Conservation (phyloP, 371 early-diverging fungal species). For the Mucor saturninus region DNA sequence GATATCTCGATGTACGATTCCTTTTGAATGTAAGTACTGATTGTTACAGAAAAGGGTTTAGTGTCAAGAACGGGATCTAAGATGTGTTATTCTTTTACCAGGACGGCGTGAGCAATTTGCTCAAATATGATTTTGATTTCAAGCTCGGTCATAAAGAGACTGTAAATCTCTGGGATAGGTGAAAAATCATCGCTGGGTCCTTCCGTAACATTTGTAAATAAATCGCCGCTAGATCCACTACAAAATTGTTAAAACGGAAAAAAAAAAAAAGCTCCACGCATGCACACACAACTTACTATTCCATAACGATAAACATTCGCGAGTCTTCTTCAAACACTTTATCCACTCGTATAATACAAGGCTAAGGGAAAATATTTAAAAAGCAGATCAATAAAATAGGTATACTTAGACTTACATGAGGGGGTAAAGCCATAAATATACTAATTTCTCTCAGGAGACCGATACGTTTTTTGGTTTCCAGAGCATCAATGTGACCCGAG, state of each 20-base stretch:
- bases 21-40: conserved; percentile 65
- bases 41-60: not conserved
- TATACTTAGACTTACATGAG: conserved; percentile 21
- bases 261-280: not conserved
- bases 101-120: conserved; percentile 33
- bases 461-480: not conserved
- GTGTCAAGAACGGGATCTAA: not conserved
- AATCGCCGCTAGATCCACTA: conserved; percentile 29
- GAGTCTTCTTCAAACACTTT: conserved; percentile 20
- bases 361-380: conserved; percentile 8
- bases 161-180: not conserved
- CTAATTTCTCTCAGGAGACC: conserved; percentile 26
- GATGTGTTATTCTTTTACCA: conserved; percentile 15
- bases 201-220: conserved; percentile 14
- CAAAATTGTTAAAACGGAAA: no score
- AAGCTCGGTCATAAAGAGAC: conserved; percentile 10
- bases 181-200: not conserved
- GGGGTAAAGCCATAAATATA: conserved; percentile 26
- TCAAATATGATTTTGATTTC: conserved; percentile 36
- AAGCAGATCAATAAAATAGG: not conserved
- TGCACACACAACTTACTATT: conserved; percentile 27
- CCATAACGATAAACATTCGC: conserved; percentile 30
- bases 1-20: conserved; percentile 79
- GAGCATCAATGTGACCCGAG: not conserved
- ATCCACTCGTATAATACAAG: conserved; percentile 28